Percentiles rank a stretch among this genome's conserved stretches.
phyloP scores from a whole-genome alignment of 805 yeast species.

The Lachancea lanzarotensis region DNA sequence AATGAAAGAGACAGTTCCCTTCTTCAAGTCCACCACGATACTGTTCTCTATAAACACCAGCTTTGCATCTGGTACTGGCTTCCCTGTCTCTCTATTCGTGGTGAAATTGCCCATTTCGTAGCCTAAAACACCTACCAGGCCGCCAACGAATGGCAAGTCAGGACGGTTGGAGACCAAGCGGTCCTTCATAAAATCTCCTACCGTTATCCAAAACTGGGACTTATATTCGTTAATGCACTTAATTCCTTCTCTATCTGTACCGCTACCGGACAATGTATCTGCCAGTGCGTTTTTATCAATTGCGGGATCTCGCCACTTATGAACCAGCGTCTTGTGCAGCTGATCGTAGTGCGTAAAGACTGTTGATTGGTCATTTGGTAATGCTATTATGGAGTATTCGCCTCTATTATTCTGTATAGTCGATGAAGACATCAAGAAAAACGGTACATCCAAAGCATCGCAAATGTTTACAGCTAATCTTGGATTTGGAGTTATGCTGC shows the following conservation, averaged over 20 bases:
- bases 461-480: constrained; percentile 43
- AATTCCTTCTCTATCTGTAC: constrained; percentile 5
- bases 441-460: constrained; percentile 35
- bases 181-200: constrained; percentile 25
- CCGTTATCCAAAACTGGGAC: constrained; percentile 23
- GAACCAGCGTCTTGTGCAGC: constrained; percentile 23
- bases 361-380: constrained; percentile 43
- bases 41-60: constrained; percentile 64
- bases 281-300: constrained; percentile 9
- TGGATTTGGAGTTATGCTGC: constrained; percentile 13
- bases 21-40: constrained; percentile 46
- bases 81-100: constrained; percentile 22
- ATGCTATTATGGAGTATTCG: constrained; percentile 77
- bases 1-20: constrained; percentile 43
- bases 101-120: constrained; percentile 76
- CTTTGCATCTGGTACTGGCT: constrained; percentile 63
- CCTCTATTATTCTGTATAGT: constrained; percentile 50
- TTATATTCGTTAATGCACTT: constrained; percentile 19
- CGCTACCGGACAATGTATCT: neutral
- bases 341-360: constrained; percentile 61
- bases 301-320: constrained; percentile 25
- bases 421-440: constrained; percentile 59
- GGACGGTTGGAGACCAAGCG: constrained; percentile 15
- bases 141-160: constrained; percentile 80
- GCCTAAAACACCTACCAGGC: constrained; percentile 76